Evolutionary conservation across 805 yeast genomes (phyloP), one percentile per base, ranked within the genome.

Genomic region (Lipomyces spencermartinsiae): DNA sequence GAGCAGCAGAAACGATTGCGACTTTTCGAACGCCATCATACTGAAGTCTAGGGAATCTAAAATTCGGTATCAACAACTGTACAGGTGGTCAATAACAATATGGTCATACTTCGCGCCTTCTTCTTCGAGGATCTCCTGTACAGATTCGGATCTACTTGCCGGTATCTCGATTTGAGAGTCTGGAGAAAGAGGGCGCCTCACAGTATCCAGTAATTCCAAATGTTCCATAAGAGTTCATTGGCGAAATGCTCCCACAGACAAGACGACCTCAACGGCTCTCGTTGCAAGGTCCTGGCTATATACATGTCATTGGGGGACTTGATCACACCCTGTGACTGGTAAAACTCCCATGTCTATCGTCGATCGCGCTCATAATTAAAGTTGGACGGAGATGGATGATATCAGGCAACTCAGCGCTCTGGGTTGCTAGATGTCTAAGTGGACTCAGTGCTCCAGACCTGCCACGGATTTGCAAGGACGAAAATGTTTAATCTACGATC

Each of bases 121-220:
- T 51, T 22, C 56, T 51, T 51, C 56, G 19, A 51, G 56, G 56
- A 22, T 51, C 56, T 19, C 33, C 19, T 19, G 56, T 1, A 51
- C 56, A 51, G 19, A 51, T 14, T 51, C 56, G 5, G 56, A 51
- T 22, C 56, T 51, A 19, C 22, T 4, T 51, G 56, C 56, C 19
- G 33, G 56, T 51, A 51, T 9, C 33, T 22, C 56, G 16, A 51
- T 22, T 16, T 22, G 12, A 8, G 56, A 1, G 56, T 51, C 56
- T 51, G 56, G 56, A 51, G 56, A 51, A 51, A 51, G 33, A 1
- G 33, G 56, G 33, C 56, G 56, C 12, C 12, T 22, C 56, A 51
- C 29, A 51, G 14, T 51, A 1, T 19, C 31, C 25, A 22, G 9
- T 22, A 51, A 51, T 2, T 51, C 56, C 4, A 31, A 51, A 3